Percentiles rank a stretch among this genome's conserved stretches.
phyloP scores from a whole-genome alignment of 192 early-diverging fungal genomes.

The Anaeromyces robustus region DNA sequence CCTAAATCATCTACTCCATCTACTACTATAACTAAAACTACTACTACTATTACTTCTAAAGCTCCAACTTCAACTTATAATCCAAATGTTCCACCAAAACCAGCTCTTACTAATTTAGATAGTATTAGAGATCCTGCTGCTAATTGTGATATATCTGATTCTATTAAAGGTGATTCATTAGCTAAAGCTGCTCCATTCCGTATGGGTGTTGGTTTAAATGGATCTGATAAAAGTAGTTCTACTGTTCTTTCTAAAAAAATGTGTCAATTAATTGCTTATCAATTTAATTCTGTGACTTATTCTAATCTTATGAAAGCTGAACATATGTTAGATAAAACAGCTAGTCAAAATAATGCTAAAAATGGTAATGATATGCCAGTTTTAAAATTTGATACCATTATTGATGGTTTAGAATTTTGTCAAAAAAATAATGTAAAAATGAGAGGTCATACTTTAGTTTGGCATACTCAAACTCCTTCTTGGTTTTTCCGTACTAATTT shows the following conservation, averaged over 20 bases:
- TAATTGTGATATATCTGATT: not conserved
- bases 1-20: too few relatives aligned
- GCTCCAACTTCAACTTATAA: not conserved
- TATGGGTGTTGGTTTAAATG: not conserved
- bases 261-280: not conserved
- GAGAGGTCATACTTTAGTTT: too few relatives aligned
- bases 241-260: not conserved
- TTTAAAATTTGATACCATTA: too few relatives aligned
- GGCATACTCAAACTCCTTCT: too few relatives aligned
- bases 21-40: not conserved
- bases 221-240: not conserved
- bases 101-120: not conserved
- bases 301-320: not conserved
- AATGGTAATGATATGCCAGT: too few relatives aligned
- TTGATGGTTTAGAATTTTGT: too few relatives aligned
- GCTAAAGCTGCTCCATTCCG: not conserved
- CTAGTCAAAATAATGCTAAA: too few relatives aligned
- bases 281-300: not conserved
- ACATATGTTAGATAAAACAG: not conserved
- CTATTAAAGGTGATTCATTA: not conserved
- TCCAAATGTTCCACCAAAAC: not conserved
- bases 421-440: too few relatives aligned
- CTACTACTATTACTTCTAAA: not conserved
- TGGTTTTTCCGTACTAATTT: not conserved
- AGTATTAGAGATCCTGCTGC: not conserved